These are phyloP conservation scores for Pseudogymnoascus sp. DNA, from an alignment of 2,329 filamentous ascomycete species.

Conservation along the genomic window DNA sequence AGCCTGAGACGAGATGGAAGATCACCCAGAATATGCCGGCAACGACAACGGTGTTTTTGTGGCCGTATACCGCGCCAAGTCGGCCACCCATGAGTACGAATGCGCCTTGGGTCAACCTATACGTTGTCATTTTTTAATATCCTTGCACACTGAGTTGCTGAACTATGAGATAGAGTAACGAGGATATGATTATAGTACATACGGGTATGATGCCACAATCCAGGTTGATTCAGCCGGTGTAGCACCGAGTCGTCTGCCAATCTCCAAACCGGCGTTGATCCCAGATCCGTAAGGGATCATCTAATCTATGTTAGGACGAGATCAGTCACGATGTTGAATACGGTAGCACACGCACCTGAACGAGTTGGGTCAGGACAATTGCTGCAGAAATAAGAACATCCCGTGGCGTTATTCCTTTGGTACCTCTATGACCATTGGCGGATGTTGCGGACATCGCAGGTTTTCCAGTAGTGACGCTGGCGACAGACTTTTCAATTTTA, in stretches of 20 bases:
- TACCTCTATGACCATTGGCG: background rate
- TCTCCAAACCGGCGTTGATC: constrained; percentile 1
- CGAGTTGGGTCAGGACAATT: background rate
- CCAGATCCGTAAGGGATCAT: constrained; percentile 3
- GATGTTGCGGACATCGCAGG: background rate
- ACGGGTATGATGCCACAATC: constrained; percentile 34
- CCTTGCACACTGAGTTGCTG: background rate
- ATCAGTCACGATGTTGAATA: background rate
- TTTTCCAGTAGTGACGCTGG: background rate
- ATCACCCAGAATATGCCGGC: constrained; percentile 36
- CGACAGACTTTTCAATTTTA: background rate
- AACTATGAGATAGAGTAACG: background rate
- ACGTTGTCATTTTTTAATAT: background rate
- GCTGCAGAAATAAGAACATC: background rate
- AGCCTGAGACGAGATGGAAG: constrained; percentile 38
- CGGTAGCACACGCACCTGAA: background rate
- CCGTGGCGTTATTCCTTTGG: background rate
- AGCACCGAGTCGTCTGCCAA: background rate
- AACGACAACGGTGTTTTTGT: constrained; percentile 38
- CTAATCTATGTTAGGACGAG: background rate
- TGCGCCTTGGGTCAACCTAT: constrained; percentile 40
- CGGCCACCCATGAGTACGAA: constrained; percentile 46
- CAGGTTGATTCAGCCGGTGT: constrained; percentile 30
- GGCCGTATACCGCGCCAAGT: constrained; percentile 45
- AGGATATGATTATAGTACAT: constrained; percentile 10